These are phyloP conservation scores for Sugiyamaella neomexicana DNA, from an alignment of 1,139 yeast genomes.

Conservation along the genomic window DNA sequence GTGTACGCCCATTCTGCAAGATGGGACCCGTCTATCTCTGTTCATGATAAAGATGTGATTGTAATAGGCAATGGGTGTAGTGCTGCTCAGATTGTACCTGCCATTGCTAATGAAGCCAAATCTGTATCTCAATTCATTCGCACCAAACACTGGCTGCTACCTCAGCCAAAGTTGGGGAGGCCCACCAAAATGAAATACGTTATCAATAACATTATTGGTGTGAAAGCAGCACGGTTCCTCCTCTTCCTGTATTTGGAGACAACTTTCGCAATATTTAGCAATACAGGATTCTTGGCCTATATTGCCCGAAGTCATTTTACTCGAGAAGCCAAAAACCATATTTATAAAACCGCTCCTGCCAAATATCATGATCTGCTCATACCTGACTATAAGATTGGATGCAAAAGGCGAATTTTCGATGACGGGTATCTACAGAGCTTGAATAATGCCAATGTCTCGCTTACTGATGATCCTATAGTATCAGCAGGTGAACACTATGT, in stretches of 20 bases:
- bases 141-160: slow-evolving; percentile 29
- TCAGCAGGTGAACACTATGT: slow-evolving; percentile 32
- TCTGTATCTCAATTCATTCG: slow-evolving; percentile 30
- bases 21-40: slow-evolving; percentile 42
- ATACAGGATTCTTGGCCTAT: slow-evolving; percentile 25
- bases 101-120: slow-evolving; percentile 25
- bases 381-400: slow-evolving; percentile 35
- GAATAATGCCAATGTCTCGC: slow-evolving; percentile 32
- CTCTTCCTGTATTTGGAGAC: slow-evolving; percentile 10
- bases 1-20: slow-evolving; percentile 50
- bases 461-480: slow-evolving; percentile 31
- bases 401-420: slow-evolving; percentile 37
- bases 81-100: slow-evolving; percentile 46
- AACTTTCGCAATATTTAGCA: slow-evolving; percentile 20
- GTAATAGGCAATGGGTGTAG: slow-evolving; percentile 50
- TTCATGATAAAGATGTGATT: slow-evolving; percentile 43
- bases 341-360: slow-evolving; percentile 26
- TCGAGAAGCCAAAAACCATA: slow-evolving; percentile 22
- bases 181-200: slow-evolving; percentile 11
- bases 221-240: slow-evolving; percentile 9
- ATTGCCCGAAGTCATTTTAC: slow-evolving; percentile 19
- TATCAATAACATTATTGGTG: slow-evolving; percentile 24
- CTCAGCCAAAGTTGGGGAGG: slow-evolving; percentile 15
- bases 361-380: slow-evolving; percentile 31
- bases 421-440: slow-evolving; percentile 34